Conservation (phyloP, 2,329 filamentous ascomycete species). For the Gremmenia infestans region DNA sequence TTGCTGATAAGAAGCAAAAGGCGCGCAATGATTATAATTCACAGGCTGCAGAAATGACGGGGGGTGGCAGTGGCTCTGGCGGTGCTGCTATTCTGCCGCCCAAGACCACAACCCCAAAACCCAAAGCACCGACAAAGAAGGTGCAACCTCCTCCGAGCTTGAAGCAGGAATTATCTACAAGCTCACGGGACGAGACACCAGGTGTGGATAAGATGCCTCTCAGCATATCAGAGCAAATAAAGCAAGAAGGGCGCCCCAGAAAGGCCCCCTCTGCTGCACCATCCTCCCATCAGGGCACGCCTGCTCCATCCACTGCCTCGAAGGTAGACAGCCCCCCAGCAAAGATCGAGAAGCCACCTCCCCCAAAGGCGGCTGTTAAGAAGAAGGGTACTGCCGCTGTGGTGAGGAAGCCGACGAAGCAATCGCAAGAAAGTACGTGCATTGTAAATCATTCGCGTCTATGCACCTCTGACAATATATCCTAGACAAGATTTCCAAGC, state of each 20-base stretch:
- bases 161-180: conserved; percentile 19
- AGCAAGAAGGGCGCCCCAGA: conserved; percentile 25
- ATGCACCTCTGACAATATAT: neutral
- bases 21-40: neutral
- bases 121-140: conserved; percentile 7
- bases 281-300: conserved; percentile 25
- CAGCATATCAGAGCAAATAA: conserved; percentile 30
- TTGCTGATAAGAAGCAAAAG: conserved; percentile 27
- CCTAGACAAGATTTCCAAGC: conserved; percentile 3
- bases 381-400: conserved; percentile 25
- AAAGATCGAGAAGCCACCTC: conserved; percentile 20
- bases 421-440: conserved; percentile 21
- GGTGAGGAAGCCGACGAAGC: conserved; percentile 20
- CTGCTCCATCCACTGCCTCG: conserved; percentile 17
- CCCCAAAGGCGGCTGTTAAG: conserved; percentile 4
- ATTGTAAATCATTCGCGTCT: neutral
- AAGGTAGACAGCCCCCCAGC: conserved; percentile 18
- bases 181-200: conserved; percentile 23
- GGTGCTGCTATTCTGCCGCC: neutral
- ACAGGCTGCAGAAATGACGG: neutral
- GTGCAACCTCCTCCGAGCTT: conserved; percentile 4
- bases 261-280: conserved; percentile 21
- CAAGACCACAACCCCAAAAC: conserved; percentile 12
- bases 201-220: conserved; percentile 16
- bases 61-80: neutral